Evolutionary conservation across 148 eudicot genomes (phyloP).

Genomic region (Bassia scoparia): DNA sequence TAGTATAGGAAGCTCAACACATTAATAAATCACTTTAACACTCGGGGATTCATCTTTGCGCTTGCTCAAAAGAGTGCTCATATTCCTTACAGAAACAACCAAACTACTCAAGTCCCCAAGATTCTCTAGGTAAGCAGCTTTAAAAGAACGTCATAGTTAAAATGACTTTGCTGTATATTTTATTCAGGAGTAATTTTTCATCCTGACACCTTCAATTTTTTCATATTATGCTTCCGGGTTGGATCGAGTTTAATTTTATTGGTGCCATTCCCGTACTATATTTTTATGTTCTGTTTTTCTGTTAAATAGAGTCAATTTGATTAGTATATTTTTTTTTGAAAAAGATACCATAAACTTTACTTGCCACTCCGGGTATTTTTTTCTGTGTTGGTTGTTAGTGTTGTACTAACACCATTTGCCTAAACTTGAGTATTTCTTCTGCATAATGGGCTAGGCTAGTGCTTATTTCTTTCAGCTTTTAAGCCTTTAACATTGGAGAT

Average conservation of each 20-base stretch:
- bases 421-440: slow-evolving; percentile 54
- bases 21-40: slow-evolving; percentile 87
- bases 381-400: too few relatives aligned
- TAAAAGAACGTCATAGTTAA: background rate
- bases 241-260: too few relatives aligned
- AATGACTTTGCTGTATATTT: background rate
- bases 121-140: slow-evolving; percentile 61
- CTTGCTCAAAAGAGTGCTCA: slow-evolving; percentile 90
- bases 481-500: background rate
- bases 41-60: slow-evolving; percentile 95
- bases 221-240: too few relatives aligned
- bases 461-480: background rate
- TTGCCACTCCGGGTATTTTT: too few relatives aligned
- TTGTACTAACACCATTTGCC: too few relatives aligned
- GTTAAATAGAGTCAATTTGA: too few relatives aligned
- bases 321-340: too few relatives aligned
- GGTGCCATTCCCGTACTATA: too few relatives aligned
- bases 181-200: background rate
- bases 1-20: slow-evolving; percentile 95
- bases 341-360: too few relatives aligned
- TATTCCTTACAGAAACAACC: slow-evolving; percentile 95
- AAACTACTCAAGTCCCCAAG: slow-evolving; percentile 95
- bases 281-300: too few relatives aligned
- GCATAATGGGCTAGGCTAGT: background rate
- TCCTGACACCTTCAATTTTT: too few relatives aligned